Evolutionary conservation across 805 yeast genomes (phyloP).

Genomic region (Wickerhamomyces chaumierensis): DNA sequence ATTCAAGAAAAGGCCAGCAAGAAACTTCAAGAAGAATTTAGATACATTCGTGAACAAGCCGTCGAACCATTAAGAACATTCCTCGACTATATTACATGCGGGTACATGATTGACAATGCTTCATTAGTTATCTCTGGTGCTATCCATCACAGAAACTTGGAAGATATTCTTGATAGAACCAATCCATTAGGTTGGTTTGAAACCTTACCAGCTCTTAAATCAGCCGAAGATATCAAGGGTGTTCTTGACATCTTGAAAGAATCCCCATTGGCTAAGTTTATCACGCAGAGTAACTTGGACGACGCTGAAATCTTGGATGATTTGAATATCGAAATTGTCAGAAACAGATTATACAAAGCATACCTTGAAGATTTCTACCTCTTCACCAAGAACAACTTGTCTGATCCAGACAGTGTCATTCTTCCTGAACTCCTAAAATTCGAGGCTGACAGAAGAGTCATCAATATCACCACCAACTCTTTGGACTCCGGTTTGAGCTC

Average conservation of each 20-base stretch:
- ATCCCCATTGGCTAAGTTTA: constrained; percentile 96
- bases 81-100: constrained; percentile 87
- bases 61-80: constrained; percentile 71
- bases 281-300: constrained; percentile 60
- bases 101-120: constrained; percentile 97
- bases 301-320: constrained; percentile 86
- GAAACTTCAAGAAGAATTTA: constrained; percentile 73
- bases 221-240: constrained; percentile 92
- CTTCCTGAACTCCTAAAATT: constrained; percentile 72
- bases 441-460: constrained; percentile 92
- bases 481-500: constrained; percentile 70
- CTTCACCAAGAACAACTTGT: constrained; percentile 42
- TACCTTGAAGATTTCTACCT: constrained; percentile 78
- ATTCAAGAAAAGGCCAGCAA: constrained; percentile 70
- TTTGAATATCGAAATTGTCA: constrained; percentile 85
- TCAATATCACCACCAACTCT: constrained; percentile 85
- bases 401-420: constrained; percentile 74
- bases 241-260: constrained; percentile 89
- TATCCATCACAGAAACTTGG: constrained; percentile 83
- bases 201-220: constrained; percentile 87
- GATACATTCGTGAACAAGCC: constrained; percentile 75
- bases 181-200: constrained; percentile 99
- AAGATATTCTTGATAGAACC: constrained; percentile 80
- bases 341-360: constrained; percentile 87
- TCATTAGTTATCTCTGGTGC: constrained; percentile 95